Evolutionary conservation across 169 alveolate species (phyloP), one percentile per base, ranked within the genome.

Genomic region (Babesia divergens): DNA sequence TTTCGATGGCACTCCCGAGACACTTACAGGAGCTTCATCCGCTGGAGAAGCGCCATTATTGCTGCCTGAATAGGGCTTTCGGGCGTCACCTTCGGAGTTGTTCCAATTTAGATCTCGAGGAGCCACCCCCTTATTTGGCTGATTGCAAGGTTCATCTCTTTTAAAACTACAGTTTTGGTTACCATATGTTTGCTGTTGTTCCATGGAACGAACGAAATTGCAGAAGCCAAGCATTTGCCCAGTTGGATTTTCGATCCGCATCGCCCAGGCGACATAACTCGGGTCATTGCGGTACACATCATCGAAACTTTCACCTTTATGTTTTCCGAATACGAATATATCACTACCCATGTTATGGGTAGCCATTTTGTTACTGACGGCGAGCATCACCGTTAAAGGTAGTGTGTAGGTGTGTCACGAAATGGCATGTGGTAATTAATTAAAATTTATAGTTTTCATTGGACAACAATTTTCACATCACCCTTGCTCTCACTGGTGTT

Each of bases 301-400:
- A 54, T 75, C 83, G 56, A 83, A 87, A n/a, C 90, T 71, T 54
- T 64, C 74, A 32, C 92, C 92, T 18, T 80, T 83, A 52, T 87
- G 70, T 66, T 87, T 87, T 4, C 92, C 92, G 37, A 86, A 83
- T 35, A 47, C 58, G 62, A 85, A 80, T 26, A 69, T 55, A n/a
- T 38, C 43, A n/a, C 3, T 28, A 0, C 59, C 51, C 1, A 3
- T 11, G 72, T 1, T 18, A 0, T 4, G 35, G 0, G n/a, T 24
- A 16, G 51, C 14, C 71, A 60, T 60, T 60, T 16, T 24, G 11
- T 60, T 13, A 43, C 31, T 44, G 60, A 35, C 68, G 1, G 2
- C 31, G 26, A 11, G 11, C n/a, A 24, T n/a, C n/a, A n/a, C n/a
- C n/a, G n/a, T n/a, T n/a, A n/a, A n/a, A n/a, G n/a, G n/a, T n/a